phyloP scores from a whole-genome alignment of 1,284 basidiomycete species.

The Stygiomarasmius scandens region DNA sequence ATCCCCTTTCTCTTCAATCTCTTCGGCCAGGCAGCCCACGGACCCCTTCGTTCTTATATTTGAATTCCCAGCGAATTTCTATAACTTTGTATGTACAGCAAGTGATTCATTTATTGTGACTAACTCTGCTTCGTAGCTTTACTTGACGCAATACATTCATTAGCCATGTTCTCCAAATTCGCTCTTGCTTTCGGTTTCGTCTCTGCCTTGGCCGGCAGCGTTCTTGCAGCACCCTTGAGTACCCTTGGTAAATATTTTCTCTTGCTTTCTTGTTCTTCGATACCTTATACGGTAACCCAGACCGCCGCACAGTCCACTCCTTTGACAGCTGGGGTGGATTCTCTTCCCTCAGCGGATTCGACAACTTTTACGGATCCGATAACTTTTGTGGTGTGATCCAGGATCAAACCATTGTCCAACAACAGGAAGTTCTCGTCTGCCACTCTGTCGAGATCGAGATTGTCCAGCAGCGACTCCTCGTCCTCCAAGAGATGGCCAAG shows the following conservation, averaged over 20 bases:
- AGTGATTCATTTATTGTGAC: not conserved
- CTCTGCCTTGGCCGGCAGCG: constrained; percentile 6
- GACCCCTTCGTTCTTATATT: constrained; percentile 8
- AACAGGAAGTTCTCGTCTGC: constrained; percentile 25
- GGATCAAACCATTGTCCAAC: constrained; percentile 14
- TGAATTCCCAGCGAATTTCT: constrained; percentile 1
- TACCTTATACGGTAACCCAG: not conserved
- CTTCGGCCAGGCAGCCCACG: constrained; percentile 11
- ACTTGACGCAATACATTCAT: not conserved
- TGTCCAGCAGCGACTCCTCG: constrained; percentile 30
- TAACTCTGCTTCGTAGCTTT: not conserved
- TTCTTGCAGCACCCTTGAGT: constrained; percentile 10
- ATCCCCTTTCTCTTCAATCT: not conserved
- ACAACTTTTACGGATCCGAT: constrained; percentile 24
- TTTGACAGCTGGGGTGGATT: constrained; percentile 16
- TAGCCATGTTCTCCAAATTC: constrained; percentile 12
- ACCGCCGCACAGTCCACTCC: constrained; percentile 5
- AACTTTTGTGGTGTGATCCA: constrained; percentile 20
- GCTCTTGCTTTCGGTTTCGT: constrained; percentile 5
- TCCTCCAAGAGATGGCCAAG: constrained; percentile 29
- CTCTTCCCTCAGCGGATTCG: constrained; percentile 21
- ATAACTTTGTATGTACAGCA: not conserved
- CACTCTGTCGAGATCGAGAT: constrained; percentile 24
- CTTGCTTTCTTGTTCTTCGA: not conserved
- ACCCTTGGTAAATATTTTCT: not conserved